Conservation (phyloP, 805 yeast genomes). For the Schizosaccharomyces cryophilus region DNA sequence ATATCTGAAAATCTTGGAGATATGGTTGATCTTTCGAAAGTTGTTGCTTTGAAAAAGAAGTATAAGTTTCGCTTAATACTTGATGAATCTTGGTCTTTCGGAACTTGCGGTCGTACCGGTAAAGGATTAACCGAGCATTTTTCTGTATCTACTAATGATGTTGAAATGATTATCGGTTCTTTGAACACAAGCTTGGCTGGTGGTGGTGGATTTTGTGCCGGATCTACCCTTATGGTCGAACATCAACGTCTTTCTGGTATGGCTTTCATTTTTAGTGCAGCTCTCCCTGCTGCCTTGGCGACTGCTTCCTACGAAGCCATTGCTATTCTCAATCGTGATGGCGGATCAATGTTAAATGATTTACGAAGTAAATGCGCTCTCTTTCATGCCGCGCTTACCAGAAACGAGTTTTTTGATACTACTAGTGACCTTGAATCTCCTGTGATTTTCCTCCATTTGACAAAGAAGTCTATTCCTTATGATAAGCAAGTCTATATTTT, state of each 20-base stretch:
- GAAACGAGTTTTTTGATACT: constrained; percentile 6
- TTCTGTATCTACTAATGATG: constrained; percentile 37
- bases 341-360: constrained; percentile 8
- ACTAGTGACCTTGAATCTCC: constrained; percentile 26
- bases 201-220: constrained; percentile 86
- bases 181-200: constrained; percentile 60
- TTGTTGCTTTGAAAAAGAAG: constrained; percentile 45
- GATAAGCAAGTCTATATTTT: constrained; percentile 34
- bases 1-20: constrained; percentile 65
- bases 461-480: constrained; percentile 16
- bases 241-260: constrained; percentile 78
- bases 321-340: constrained; percentile 29
- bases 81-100: constrained; percentile 72
- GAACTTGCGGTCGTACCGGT: constrained; percentile 65
- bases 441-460: constrained; percentile 38
- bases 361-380: constrained; percentile 20
- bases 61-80: constrained; percentile 67
- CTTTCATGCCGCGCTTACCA: constrained; percentile 19
- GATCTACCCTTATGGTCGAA: constrained; percentile 55
- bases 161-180: constrained; percentile 73
- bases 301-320: constrained; percentile 31
- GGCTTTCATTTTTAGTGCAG: constrained; percentile 84
- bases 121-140: constrained; percentile 63
- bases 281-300: constrained; percentile 81
- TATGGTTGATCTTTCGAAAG: constrained; percentile 30